phyloP scores from a whole-genome alignment of 768 basidiomycete species.

The Mycena maculata region DNA sequence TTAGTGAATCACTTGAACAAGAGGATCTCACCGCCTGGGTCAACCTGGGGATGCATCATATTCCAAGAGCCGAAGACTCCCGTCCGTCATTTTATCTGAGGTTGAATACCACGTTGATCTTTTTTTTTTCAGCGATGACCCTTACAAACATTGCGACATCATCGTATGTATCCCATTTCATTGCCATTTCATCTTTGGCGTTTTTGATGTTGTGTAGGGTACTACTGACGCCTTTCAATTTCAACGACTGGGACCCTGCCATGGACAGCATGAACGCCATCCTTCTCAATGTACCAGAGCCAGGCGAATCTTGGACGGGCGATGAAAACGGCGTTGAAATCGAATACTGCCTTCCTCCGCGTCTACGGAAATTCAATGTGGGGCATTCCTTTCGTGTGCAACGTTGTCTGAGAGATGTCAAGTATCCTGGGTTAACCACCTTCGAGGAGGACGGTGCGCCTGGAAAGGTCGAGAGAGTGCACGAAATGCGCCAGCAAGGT shows the following conservation, averaged over 20 bases:
- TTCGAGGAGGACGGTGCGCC: constrained; percentile 34
- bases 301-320: constrained; percentile 52
- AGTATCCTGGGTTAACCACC: constrained; percentile 15
- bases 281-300: constrained; percentile 54
- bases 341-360: constrained; percentile 36
- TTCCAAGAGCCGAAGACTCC: constrained; percentile 73
- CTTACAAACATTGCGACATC: constrained; percentile 67
- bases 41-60: constrained; percentile 75
- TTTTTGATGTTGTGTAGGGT: constrained; percentile 51
- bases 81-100: constrained; percentile 34
- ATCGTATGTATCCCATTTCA: constrained; percentile 50
- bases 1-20: constrained; percentile 66
- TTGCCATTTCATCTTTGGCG: background rate
- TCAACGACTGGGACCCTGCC: constrained; percentile 72
- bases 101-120: background rate
- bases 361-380: constrained; percentile 45
- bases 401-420: no score
- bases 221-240: constrained; percentile 71
- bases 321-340: constrained; percentile 66
- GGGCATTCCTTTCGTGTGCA: no score
- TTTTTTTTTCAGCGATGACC: constrained; percentile 53
- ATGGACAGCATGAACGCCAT: constrained; percentile 68
- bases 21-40: constrained; percentile 76
- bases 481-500: constrained; percentile 32
- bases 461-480: constrained; percentile 13